phyloP scores from a whole-genome alignment of 2,329 filamentous ascomycete genomes.

The Periconia digitata region DNA sequence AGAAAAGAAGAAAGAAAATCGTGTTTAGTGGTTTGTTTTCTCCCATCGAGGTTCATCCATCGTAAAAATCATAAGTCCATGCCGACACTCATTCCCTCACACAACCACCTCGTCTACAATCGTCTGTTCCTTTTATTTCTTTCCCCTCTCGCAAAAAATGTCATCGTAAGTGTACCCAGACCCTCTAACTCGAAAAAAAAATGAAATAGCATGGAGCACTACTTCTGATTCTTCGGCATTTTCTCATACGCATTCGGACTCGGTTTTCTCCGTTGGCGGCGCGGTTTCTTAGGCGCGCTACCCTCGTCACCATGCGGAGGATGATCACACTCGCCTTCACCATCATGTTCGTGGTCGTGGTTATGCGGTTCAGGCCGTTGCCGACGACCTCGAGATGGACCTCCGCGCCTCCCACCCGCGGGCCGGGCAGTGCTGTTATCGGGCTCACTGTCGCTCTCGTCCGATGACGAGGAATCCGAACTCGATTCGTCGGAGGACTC shows the following conservation, averaged over 20 bases:
- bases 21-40: too few relatives aligned
- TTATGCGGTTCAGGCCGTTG: slow-evolving; percentile 30
- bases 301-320: slow-evolving; percentile 44
- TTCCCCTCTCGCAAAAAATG: too few relatives aligned
- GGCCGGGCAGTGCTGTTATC: slow-evolving; percentile 53
- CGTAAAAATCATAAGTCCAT: too few relatives aligned
- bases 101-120: too few relatives aligned
- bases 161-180: too few relatives aligned
- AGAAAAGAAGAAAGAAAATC: too few relatives aligned
- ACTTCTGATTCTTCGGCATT: slow-evolving; percentile 58
- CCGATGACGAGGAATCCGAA: slow-evolving; percentile 58
- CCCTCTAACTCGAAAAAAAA: neutral
- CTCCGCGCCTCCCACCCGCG: slow-evolving; percentile 27
- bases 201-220: slow-evolving; percentile 1
- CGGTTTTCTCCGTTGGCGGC: slow-evolving; percentile 52
- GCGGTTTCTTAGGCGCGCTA: slow-evolving; percentile 36
- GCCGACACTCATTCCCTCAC: too few relatives aligned
- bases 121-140: too few relatives aligned
- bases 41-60: too few relatives aligned
- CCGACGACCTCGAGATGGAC: slow-evolving; percentile 21
- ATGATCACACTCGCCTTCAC: slow-evolving; percentile 41
- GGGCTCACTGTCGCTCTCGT: slow-evolving; percentile 57
- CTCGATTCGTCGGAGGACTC: slow-evolving; percentile 75
- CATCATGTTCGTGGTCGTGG: slow-evolving; percentile 13
- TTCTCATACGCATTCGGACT: slow-evolving; percentile 85